Conservation (phyloP, 495 filamentous ascomycete genomes). For the Lepraria neglecta region DNA sequence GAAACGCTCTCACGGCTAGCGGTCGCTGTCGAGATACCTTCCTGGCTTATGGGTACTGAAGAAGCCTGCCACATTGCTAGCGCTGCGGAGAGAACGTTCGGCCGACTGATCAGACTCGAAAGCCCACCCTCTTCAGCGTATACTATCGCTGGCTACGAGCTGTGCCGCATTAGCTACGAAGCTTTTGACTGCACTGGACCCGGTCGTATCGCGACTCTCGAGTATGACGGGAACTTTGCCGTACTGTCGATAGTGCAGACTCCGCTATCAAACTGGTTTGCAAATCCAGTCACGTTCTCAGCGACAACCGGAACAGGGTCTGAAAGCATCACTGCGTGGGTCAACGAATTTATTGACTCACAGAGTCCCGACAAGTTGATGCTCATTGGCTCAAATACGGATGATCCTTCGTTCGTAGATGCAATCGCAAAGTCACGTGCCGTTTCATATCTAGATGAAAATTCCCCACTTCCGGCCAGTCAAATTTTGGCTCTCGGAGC, state of each 20-base stretch:
- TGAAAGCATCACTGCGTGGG: conserved; percentile 1
- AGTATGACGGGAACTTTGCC: not conserved
- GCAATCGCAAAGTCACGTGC: conserved; percentile 3
- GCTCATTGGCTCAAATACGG: not conserved
- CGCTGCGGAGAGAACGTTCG: conserved; percentile 1
- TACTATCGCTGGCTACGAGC: conserved; percentile 1
- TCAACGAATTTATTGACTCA: not conserved
- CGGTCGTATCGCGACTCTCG: not conserved
- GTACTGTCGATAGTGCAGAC: not conserved
- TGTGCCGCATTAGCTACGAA: conserved; percentile 5
- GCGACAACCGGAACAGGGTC: not conserved
- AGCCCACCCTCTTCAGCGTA: conserved; percentile 4
- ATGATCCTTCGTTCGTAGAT: not conserved
- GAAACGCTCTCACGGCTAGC: conserved; percentile 1
- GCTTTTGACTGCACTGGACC: conserved; percentile 4
- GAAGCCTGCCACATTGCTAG: conserved; percentile 6
- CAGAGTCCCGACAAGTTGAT: not conserved
- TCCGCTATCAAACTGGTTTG: conserved; percentile 2
- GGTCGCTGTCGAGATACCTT: conserved; percentile 3
- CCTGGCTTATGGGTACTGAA: not conserved
- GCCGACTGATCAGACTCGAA: conserved; percentile 5
- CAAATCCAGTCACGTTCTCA: conserved; percentile 4
- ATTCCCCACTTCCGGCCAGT: not conserved
- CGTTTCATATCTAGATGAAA: not conserved
- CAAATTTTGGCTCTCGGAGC: not conserved